phyloP scores from a whole-genome alignment of 2,329 filamentous ascomycete species.

The Cryphonectria japonica region DNA sequence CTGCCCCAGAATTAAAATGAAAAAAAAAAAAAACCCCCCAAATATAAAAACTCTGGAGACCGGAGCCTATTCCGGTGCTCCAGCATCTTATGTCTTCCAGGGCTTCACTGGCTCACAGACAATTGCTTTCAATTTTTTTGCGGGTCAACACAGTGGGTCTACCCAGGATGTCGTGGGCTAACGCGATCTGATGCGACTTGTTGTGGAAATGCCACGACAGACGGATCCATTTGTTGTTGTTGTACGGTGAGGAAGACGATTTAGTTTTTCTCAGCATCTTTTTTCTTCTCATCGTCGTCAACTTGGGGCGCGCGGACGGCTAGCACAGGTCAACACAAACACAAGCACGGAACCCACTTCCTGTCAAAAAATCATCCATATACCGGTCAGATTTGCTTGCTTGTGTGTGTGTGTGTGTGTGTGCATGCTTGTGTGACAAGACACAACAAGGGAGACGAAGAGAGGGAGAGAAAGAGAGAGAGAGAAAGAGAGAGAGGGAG shows the following conservation, averaged over 20 bases:
- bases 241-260: neutral
- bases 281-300: neutral
- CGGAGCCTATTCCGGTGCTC: neutral
- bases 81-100: neutral
- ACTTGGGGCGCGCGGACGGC: neutral
- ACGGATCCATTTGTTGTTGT: neutral
- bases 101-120: neutral
- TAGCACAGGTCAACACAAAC: neutral
- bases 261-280: neutral
- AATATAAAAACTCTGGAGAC: neutral
- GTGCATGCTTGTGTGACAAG: too few relatives aligned
- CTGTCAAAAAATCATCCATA: neutral
- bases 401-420: too few relatives aligned
- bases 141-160: conserved; percentile 11
- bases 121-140: neutral
- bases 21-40: too few relatives aligned
- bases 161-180: conserved; percentile 15
- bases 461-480: neutral
- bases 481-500: too few relatives aligned
- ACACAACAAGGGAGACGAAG: neutral
- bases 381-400: neutral
- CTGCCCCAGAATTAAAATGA: too few relatives aligned
- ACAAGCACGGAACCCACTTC: neutral
- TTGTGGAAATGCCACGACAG: neutral
- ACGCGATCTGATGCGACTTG: conserved; percentile 11